phyloP scores from a whole-genome alignment of 306 rosid species.

The Erythrophleum fordii region DNA sequence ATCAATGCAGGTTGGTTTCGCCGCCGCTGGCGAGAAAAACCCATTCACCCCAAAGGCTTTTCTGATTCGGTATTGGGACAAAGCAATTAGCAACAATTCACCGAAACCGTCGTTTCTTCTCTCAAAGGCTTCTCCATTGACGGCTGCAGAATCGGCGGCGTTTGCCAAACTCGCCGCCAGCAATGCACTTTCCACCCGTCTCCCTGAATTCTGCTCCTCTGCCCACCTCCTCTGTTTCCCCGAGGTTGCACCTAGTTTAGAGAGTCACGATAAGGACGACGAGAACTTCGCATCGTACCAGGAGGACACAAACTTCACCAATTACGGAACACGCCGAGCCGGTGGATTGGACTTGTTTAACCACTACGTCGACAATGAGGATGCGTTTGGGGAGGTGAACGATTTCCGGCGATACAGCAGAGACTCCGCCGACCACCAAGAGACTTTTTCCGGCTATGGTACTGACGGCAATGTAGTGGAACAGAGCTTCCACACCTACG shows the following conservation, averaged over 20 bases:
- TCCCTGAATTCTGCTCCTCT: constrained; percentile 74
- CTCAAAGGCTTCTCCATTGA: constrained; percentile 73
- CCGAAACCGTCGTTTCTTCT: constrained; percentile 63
- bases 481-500: constrained; percentile 70
- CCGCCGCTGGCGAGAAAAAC: constrained; percentile 33
- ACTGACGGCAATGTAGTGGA: constrained; percentile 53
- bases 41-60: constrained; percentile 77
- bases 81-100: constrained; percentile 49
- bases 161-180: constrained; percentile 57
- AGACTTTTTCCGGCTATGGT: constrained; percentile 59
- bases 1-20: neutral
- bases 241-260: constrained; percentile 50
- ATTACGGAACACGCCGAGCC: constrained; percentile 58
- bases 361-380: constrained; percentile 52
- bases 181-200: constrained; percentile 57
- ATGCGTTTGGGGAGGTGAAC: constrained; percentile 24
- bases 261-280: constrained; percentile 48
- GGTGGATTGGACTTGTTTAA: constrained; percentile 68
- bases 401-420: constrained; percentile 86
- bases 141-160: constrained; percentile 52
- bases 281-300: constrained; percentile 52
- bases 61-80: constrained; percentile 78
- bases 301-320: constrained; percentile 61
- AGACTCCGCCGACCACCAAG: constrained; percentile 52
- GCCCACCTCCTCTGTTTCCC: constrained; percentile 81